These are phyloP conservation scores for Coprinopsis sp. DNA, from an alignment of 768 basidiomycete species.

Conservation along the genomic window DNA sequence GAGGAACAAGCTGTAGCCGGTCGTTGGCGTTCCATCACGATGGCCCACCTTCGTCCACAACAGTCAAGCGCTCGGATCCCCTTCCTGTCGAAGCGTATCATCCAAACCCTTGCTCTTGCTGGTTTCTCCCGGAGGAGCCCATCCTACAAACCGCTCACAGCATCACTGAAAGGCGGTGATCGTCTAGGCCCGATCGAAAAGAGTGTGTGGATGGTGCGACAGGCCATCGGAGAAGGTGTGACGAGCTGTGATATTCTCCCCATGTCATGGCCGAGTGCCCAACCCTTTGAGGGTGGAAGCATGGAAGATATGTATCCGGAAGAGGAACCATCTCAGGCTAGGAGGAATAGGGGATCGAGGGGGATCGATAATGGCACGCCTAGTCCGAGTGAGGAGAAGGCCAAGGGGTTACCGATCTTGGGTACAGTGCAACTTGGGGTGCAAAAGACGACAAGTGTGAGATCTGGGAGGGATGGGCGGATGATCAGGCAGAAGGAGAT, in stretches of 20 bases:
- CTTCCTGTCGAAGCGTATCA: neutral
- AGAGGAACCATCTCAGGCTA: no score
- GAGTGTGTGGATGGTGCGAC: conserved; percentile 17
- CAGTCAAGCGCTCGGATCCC: neutral
- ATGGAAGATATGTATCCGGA: conserved; percentile 27
- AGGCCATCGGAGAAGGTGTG: conserved; percentile 24
- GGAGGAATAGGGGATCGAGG: neutral
- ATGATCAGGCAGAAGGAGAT: neutral
- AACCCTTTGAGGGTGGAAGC: conserved; percentile 9
- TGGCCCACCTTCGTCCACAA: neutral
- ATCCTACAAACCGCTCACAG: neutral
- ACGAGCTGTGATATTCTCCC: conserved; percentile 22
- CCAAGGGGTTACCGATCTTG: conserved; percentile 1
- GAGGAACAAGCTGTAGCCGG: conserved; percentile 40
- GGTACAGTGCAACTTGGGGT: conserved; percentile 5
- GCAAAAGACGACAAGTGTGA: neutral
- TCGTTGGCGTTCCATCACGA: conserved; percentile 36
- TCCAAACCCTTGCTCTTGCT: neutral
- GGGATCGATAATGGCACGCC: neutral
- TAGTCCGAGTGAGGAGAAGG: neutral
- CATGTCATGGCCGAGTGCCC: conserved; percentile 11
- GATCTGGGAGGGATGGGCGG: conserved; percentile 1
- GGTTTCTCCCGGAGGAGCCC: conserved; percentile 2
- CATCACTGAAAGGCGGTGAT: conserved; percentile 3
- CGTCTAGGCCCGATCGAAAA: conserved; percentile 2